phyloP scores from a whole-genome alignment of 192 early-diverging fungal species.

The Oehlia diaphana region DNA sequence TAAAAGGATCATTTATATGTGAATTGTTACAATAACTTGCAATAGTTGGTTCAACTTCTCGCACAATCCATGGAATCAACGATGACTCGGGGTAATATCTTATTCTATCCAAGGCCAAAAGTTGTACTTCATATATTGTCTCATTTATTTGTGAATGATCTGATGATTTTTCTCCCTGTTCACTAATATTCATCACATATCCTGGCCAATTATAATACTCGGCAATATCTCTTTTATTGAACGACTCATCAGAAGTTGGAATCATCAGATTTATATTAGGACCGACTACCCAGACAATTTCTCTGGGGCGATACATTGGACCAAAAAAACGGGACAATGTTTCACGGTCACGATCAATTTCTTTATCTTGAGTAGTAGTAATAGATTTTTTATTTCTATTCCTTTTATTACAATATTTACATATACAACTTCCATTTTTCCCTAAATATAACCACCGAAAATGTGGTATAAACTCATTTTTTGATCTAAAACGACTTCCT shows the following conservation, averaged over 20 bases:
- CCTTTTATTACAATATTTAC: not conserved
- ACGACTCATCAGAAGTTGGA: not conserved
- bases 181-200: not conserved
- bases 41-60: not conserved
- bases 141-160: not conserved
- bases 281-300: not conserved
- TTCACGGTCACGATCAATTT: not conserved
- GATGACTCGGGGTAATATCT: not conserved
- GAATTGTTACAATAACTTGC: not conserved
- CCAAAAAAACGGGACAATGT: not conserved
- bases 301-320: not conserved
- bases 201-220: not conserved
- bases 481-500: not conserved
- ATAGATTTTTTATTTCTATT: not conserved
- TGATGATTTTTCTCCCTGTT: not conserved
- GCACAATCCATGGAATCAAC: not conserved
- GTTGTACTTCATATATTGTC: not conserved
- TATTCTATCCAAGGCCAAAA: not conserved
- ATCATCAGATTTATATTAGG: not conserved
- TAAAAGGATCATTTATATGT: not conserved
- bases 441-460: not conserved
- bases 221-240: not conserved
- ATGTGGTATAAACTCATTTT: not conserved
- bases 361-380: not conserved
- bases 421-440: not conserved